Evolutionary conservation across 192 early-diverging fungal genomes (phyloP), one percentile per base, ranked within the genome.

Genomic region (Backusella westeae): DNA sequence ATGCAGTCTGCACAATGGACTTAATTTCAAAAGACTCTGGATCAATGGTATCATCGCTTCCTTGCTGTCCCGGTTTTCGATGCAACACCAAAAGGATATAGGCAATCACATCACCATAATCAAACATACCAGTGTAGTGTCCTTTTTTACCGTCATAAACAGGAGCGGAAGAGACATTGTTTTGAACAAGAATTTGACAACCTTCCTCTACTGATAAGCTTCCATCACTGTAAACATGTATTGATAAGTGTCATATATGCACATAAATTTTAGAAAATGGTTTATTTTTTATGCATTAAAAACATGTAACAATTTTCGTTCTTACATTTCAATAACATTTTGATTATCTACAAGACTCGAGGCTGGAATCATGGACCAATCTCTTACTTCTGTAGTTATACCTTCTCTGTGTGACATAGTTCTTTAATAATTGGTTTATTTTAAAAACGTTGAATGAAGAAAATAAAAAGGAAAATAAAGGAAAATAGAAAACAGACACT

Each of bases 61-160:
- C 72, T 12, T 4, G 6, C 14, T 49, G 71, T 21, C 78, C 67
- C 5, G 81, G 44, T 59, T 84, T 86, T 59, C 87, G 89, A 44
- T 87, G 84, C 15, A 93, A 74, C 6, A 89, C 80, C 56, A 92
- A 74, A 65, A 96, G 79, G 0, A 96, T 79, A 80, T 92, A 96
- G 0, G 93, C 85, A 70, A 93, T 92, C 65, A 94, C 78, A 68
- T 96, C 95, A 71, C 90, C 92, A 77, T 92, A 91, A 76, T 96
- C 95, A 83, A 96, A 94, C 92, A 96, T 94, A 59, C 95, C 95
- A 12, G 92, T 84, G 78, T 89, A 96, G 26, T 34, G 44, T 7
- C 35, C 21, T 42, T 21, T 69, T 34, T 36, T 12, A 65, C 72
- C 53, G 36, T 35, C 14, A 78, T 91, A 94, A 2, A 96, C 88